Evolutionary conservation across 2,329 filamentous ascomycete genomes (phyloP), one percentile per base, ranked within the genome.

Genomic region (Trichoderma afroharzianum): DNA sequence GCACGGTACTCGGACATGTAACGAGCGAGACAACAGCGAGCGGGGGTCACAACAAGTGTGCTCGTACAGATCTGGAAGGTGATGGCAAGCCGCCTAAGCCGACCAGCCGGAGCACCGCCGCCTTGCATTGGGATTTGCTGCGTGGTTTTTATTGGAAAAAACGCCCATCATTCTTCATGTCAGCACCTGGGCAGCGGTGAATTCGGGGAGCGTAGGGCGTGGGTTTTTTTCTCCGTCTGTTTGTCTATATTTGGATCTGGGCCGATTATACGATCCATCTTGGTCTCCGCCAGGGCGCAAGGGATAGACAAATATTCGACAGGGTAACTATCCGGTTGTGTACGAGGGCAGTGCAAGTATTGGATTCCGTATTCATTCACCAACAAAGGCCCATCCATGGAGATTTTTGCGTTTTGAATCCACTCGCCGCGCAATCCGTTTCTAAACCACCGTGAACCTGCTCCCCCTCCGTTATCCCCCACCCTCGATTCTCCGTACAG

Each of bases 1-100:
- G 18, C 32, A 21, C 36, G 36, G 36, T 43, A 33, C 47, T 50
- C 9, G 47, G 47, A 50, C 47, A 50, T 50, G 47, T 24, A 50
- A 21, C 11, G n/a, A 50, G 28, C 18, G n/a, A 26, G 24, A n/a
- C 36, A 18, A 36, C 36, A 18, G 36, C 36, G 36, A 43, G 36
- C 36, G 39, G 18, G 39, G 36, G 36, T 18, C 36, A 36, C 26
- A 30, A 30, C 26, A 14, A 30, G 18, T n/a, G 43, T 47, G n/a
- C 43, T 50, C 47, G 47, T 33, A 69, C 66, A n/a, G 28, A 69
- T 36, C 15, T 69, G 66, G 66, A 62, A 69, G 66, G 66, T 69
- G 39, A 15, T 55, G 21, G 8, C 36, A n/a, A 1, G 28, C 24
- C 36, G 7, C 24, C 9, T 39, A 30, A 63, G 61, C 61, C 36